Conservation (phyloP, 352 stramenopile genomes). For the Saprolegnia diclina region DNA sequence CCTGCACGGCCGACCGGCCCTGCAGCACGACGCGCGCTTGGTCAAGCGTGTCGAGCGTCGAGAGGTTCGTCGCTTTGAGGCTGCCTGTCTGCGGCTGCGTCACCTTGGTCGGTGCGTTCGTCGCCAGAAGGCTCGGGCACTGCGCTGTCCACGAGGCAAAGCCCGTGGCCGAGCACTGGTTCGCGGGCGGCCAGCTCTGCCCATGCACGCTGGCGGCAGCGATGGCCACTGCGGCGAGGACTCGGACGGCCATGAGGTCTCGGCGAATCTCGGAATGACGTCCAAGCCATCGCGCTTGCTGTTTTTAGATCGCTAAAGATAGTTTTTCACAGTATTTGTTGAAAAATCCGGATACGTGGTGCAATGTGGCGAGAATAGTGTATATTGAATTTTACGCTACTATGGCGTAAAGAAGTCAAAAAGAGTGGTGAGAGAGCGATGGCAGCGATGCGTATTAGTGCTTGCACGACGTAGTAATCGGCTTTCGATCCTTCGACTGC, state of each 20-base stretch:
- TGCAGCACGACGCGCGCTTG: slow-evolving; percentile 66
- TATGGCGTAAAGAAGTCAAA: no score
- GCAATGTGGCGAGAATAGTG: no score
- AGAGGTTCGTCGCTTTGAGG: slow-evolving; percentile 43
- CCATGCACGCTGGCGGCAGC: not conserved
- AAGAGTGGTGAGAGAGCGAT: no score
- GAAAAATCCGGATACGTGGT: no score
- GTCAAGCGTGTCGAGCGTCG: slow-evolving; percentile 52
- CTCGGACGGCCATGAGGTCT: not conserved
- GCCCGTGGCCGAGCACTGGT: slow-evolving; percentile 45
- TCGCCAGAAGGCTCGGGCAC: slow-evolving; percentile 43
- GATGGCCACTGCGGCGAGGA: not conserved
- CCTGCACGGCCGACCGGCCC: slow-evolving; percentile 50
- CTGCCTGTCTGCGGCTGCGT: slow-evolving; percentile 4
- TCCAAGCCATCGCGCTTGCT: not conserved
- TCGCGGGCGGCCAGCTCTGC: slow-evolving; percentile 11
- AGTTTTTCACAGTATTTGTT: not conserved
- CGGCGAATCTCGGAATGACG: not conserved
- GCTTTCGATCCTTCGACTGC: no score
- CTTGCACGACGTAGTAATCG: no score
- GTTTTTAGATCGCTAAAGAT: slow-evolving; percentile 3
- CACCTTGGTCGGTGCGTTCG: slow-evolving; percentile 37
- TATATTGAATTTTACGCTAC: no score
- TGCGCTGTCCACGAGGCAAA: slow-evolving; percentile 49
- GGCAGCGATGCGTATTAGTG: no score